phyloP scores from a whole-genome alignment of 2,329 filamentous ascomycete species.

The Leptographium lundbergii region DNA sequence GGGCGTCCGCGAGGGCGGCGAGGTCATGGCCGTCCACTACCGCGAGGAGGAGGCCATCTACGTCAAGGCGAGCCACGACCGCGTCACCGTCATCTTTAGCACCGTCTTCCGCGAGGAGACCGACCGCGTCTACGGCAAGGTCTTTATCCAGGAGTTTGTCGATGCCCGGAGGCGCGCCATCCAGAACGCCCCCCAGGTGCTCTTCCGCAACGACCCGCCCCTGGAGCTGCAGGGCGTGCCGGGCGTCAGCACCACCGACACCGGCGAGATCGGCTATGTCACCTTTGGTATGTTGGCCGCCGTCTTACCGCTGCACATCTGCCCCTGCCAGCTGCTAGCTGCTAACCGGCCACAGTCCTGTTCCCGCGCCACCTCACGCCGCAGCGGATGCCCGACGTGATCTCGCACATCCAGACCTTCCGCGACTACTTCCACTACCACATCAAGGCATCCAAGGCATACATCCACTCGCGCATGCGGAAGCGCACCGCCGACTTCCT shows the following conservation, averaged over 20 bases:
- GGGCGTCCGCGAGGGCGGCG: constrained; percentile 75
- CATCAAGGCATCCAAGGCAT: constrained; percentile 98
- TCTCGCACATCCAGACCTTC: constrained; percentile 99
- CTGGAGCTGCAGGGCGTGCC: constrained; percentile 80
- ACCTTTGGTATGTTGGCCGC: constrained; percentile 94
- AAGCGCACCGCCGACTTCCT: constrained; percentile 96
- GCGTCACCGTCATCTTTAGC: constrained; percentile 98
- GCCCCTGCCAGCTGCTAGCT: no score
- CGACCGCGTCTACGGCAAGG: constrained; percentile 92
- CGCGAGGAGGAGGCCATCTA: constrained; percentile 98
- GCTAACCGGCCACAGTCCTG: constrained; percentile 47
- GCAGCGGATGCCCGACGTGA: constrained; percentile 85
- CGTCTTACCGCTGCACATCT: constrained; percentile 53
- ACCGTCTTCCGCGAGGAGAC: constrained; percentile 97
- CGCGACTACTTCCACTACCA: constrained; percentile 99
- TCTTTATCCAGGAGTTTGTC: constrained; percentile 97
- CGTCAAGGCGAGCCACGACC: constrained; percentile 90
- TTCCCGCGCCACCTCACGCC: constrained; percentile 90
- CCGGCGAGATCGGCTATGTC: constrained; percentile 88
- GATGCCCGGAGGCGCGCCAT: constrained; percentile 90
- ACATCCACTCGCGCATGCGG: constrained; percentile 97
- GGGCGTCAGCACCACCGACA: constrained; percentile 63
- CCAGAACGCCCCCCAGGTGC: constrained; percentile 94
- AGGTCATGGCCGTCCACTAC: constrained; percentile 95
- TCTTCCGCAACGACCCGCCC: constrained; percentile 90